These are phyloP conservation scores for Gossypium trilobum DNA, from an alignment of 441 rosid genomes.

Conservation along the genomic window DNA sequence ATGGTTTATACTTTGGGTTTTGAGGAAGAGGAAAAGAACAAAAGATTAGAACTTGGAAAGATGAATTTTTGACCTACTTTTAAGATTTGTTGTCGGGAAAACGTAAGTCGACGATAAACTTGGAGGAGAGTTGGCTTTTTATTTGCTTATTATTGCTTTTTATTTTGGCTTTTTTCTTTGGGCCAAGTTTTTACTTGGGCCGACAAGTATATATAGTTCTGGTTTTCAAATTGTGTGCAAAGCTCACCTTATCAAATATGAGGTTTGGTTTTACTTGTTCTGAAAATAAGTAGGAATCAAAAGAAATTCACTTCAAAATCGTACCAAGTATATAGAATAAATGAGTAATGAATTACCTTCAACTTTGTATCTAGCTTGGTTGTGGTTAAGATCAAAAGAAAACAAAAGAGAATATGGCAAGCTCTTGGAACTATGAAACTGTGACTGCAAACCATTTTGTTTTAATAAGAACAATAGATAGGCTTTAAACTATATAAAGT, in stretches of 20 bases:
- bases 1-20: no score
- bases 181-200: no score
- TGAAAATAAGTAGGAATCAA: background rate
- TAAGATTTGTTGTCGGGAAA: no score
- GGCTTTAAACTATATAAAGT: background rate
- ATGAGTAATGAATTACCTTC: conserved; percentile 24
- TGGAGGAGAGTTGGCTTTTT: no score
- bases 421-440: conserved; percentile 1
- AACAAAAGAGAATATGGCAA: conserved; percentile 10
- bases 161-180: no score
- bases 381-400: conserved; percentile 27
- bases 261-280: conserved; percentile 27
- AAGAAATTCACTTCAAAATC: background rate
- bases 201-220: background rate
- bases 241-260: conserved; percentile 23
- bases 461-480: background rate
- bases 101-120: no score
- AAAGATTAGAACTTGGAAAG: no score
- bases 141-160: no score
- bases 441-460: conserved; percentile 6
- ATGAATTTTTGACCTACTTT: no score
- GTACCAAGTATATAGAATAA: background rate
- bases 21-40: no score
- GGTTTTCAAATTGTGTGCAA: background rate
- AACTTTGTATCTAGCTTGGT: conserved; percentile 29